A percentile compares a stretch with the other conserved stretches of the same genome.
Conservation (phyloP, 495 filamentous ascomycete species). For the Pseudotulostoma volvatum region DNA sequence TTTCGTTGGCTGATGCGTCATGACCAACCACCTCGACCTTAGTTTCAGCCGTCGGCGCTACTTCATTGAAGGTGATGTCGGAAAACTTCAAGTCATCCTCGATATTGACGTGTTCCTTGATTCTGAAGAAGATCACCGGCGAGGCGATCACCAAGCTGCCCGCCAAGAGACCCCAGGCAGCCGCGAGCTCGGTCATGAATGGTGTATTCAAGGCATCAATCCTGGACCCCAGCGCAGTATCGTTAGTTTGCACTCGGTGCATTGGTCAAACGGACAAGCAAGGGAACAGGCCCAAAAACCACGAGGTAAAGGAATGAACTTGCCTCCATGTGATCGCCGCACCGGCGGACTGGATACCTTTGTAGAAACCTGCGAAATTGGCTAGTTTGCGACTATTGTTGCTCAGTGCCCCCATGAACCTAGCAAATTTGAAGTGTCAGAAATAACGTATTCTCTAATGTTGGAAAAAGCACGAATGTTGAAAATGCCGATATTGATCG, state of each 20-base stretch:
- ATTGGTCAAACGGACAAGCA: not conserved
- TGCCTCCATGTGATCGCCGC: slow-evolving; percentile 71
- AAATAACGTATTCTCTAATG: not conserved
- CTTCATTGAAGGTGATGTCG: slow-evolving; percentile 56
- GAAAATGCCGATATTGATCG: not conserved
- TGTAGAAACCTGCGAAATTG: slow-evolving; percentile 92
- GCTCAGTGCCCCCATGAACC: slow-evolving; percentile 82
- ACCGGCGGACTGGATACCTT: slow-evolving; percentile 91
- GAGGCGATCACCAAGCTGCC: slow-evolving; percentile 57
- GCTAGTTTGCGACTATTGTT: slow-evolving; percentile 86
- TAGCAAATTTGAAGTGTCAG: slow-evolving; percentile 16
- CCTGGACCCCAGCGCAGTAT: too few species aligned
- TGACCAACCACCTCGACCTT: too few species aligned
- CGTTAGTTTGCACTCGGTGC: slow-evolving; percentile 6
- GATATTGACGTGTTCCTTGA: slow-evolving; percentile 53
- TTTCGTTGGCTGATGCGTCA: too few species aligned
- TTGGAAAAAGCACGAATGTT: not conserved
- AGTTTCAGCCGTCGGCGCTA: slow-evolving; percentile 15
- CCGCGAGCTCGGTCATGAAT: slow-evolving; percentile 47
- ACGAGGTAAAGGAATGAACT: slow-evolving; percentile 7
- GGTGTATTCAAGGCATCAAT: slow-evolving; percentile 47
- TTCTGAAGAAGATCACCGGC: slow-evolving; percentile 62
- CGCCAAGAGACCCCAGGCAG: slow-evolving; percentile 57
- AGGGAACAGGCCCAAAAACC: slow-evolving; percentile 4
- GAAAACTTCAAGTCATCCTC: slow-evolving; percentile 72